Conservation (phyloP, 495 filamentous ascomycete species). For the Daldinia decipiens region DNA sequence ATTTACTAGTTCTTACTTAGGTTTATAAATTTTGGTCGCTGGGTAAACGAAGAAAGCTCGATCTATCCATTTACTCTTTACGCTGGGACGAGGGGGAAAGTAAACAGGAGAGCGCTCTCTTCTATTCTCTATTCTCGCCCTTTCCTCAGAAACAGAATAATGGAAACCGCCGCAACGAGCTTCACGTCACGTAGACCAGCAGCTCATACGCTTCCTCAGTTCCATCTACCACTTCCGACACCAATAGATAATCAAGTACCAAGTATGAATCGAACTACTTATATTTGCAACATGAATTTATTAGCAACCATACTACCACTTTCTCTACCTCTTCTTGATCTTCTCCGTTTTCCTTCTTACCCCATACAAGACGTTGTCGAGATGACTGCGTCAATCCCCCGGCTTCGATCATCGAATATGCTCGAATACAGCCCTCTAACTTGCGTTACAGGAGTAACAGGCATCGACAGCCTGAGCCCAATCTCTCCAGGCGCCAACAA, state of each 20-base stretch:
- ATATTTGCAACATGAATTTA: conserved; percentile 6
- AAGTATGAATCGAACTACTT: conserved; percentile 42
- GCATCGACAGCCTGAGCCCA: conserved; percentile 71
- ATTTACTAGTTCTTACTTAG: conserved; percentile 5
- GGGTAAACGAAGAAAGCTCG: conserved; percentile 4
- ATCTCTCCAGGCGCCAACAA: conserved; percentile 67
- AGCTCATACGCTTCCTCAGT: conserved; percentile 45
- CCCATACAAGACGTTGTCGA: background rate
- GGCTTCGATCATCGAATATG: background rate
- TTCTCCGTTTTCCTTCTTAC: background rate
- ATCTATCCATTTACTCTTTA: background rate
- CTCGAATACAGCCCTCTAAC: conserved; percentile 57
- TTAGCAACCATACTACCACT: background rate
- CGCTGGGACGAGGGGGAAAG: background rate
- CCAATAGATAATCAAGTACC: conserved; percentile 43
- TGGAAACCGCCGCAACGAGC: conserved; percentile 46
- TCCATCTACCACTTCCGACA: conserved; percentile 45
- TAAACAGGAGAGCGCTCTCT: conserved; percentile 8
- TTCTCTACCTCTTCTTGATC: background rate
- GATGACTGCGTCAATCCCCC: background rate
- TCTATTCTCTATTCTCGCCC: conserved; percentile 1
- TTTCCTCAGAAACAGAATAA: conserved; percentile 27
- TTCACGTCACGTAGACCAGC: conserved; percentile 48
- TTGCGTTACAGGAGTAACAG: conserved; percentile 51
- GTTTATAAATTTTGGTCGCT: background rate